A percentile compares a stretch with the other conserved stretches of the same genome.
These are phyloP conservation scores for Fraxinus americana DNA, from an alignment of 257 asterid species.

Conservation along the genomic window DNA sequence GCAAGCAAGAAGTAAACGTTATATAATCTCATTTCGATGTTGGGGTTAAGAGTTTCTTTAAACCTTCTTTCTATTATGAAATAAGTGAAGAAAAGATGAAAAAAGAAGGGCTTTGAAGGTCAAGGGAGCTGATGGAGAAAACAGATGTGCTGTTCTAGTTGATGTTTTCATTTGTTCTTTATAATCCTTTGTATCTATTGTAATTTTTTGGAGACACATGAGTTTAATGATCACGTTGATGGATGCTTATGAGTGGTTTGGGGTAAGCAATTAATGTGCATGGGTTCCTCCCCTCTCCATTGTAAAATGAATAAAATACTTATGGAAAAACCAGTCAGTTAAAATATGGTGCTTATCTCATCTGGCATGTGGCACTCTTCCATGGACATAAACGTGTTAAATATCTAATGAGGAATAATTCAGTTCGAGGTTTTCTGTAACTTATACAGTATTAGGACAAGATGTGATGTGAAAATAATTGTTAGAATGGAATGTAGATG, in stretches of 20 bases:
- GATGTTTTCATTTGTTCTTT: background rate
- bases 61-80: background rate
- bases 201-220: background rate
- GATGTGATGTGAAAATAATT: background rate
- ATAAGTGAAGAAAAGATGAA: background rate
- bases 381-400: background rate
- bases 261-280: background rate
- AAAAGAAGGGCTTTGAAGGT: background rate
- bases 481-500: background rate
- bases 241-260: background rate
- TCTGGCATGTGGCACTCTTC: background rate
- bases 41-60: constrained; percentile 8
- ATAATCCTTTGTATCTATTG: background rate
- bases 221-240: background rate
- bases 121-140: background rate
- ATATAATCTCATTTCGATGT: background rate
- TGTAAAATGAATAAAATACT: background rate
- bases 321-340: background rate
- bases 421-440: background rate
- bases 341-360: background rate
- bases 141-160: background rate
- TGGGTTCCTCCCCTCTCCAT: background rate
- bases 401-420: background rate
- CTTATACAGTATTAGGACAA: background rate
- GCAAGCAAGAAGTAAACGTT: constrained; percentile 3